phyloP scores from a whole-genome alignment of 768 basidiomycete species.

The Leucogyrophana mollusca region DNA sequence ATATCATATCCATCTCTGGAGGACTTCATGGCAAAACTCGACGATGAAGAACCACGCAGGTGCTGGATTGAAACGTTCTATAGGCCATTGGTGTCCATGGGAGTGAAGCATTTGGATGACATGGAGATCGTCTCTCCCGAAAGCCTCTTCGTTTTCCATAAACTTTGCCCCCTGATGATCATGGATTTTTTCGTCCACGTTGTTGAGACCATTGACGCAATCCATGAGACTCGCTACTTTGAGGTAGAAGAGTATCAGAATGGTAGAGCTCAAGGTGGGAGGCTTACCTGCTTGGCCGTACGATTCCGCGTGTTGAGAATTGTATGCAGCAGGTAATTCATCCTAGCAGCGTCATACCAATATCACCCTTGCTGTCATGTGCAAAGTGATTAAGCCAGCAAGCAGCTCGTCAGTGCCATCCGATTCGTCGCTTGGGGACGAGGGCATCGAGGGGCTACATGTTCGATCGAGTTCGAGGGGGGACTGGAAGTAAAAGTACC shows the following conservation, averaged over 20 bases:
- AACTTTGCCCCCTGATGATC: conserved; percentile 4
- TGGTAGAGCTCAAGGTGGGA: too few relatives aligned
- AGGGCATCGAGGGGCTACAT: too few relatives aligned
- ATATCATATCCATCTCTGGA: conserved; percentile 1
- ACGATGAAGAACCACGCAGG: neutral
- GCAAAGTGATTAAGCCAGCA: too few relatives aligned
- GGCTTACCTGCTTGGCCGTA: too few relatives aligned
- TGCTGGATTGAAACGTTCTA: conserved; percentile 1
- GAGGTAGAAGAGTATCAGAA: neutral
- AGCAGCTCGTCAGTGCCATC: too few relatives aligned
- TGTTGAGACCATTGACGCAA: neutral
- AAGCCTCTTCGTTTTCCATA: conserved; percentile 1
- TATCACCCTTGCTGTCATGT: too few relatives aligned
- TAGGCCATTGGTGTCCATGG: neutral
- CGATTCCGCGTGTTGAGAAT: too few relatives aligned
- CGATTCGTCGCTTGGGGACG: too few relatives aligned
- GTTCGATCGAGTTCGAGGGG: too few relatives aligned
- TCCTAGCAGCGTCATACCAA: too few relatives aligned
- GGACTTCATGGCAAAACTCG: neutral
- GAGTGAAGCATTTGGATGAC: conserved; percentile 3
- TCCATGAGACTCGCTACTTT: neutral
- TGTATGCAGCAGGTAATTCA: too few relatives aligned
- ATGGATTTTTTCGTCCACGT: conserved; percentile 8
- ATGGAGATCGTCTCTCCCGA: conserved; percentile 2
- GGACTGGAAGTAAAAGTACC: too few relatives aligned